phyloP scores from a whole-genome alignment of 345 rosid genomes.

The Moricandia moricandioides region DNA sequence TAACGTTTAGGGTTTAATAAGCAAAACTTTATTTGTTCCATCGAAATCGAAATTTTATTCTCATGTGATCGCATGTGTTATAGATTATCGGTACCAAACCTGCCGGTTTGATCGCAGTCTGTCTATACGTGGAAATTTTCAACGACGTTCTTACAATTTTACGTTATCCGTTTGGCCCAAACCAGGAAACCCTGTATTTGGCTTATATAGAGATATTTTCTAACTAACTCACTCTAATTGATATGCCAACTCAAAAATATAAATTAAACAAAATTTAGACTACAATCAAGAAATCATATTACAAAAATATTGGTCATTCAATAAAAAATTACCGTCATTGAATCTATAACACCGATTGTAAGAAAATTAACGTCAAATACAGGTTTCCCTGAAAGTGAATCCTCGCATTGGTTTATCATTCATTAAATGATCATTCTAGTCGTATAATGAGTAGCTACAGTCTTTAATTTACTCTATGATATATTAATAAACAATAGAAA shows the following conservation, averaged over 20 bases:
- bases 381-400: neutral
- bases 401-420: slow-evolving; percentile 1
- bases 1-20: neutral
- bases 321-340: too few species aligned
- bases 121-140: slow-evolving; percentile 11
- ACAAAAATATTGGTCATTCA: neutral
- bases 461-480: slow-evolving; percentile 23
- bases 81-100: slow-evolving; percentile 22
- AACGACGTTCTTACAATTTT: neutral
- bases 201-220: neutral
- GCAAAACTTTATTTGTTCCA: neutral
- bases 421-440: slow-evolving; percentile 10
- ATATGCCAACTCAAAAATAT: neutral
- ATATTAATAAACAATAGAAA: neutral
- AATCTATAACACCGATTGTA: too few species aligned
- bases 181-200: neutral
- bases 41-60: neutral
- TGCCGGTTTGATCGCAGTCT: slow-evolving; percentile 26
- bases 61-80: slow-evolving; percentile 14
- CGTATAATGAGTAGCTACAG: slow-evolving; percentile 20
- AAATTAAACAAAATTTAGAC: neutral
- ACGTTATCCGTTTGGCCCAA: neutral
- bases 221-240: neutral
- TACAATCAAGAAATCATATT: neutral
- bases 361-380: neutral